A percentile compares a stretch with the other conserved stretches of the same genome.
Conservation (phyloP, 352 stramenopile species). For the Peronospora belbahrii region DNA sequence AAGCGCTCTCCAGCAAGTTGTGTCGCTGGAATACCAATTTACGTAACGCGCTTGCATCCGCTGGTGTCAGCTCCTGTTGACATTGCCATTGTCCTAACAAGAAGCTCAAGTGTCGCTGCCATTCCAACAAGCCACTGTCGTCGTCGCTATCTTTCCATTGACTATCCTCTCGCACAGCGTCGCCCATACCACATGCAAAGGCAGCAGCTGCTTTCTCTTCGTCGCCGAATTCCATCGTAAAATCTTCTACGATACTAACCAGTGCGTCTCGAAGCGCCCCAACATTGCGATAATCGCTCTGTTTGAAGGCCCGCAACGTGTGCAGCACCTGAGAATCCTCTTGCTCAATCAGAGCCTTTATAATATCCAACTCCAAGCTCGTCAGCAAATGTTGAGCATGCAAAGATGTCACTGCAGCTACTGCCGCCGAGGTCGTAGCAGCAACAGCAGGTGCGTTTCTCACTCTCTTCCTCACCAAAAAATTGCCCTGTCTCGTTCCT, state of each 20-base stretch:
- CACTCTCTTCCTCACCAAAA: slow-evolving; percentile 2
- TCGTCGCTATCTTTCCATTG: slow-evolving; percentile 22
- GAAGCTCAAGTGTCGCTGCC: slow-evolving; percentile 42
- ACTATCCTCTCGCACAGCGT: slow-evolving; percentile 21
- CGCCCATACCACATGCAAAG: slow-evolving; percentile 26
- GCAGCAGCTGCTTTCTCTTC: slow-evolving; percentile 41
- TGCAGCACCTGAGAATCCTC: slow-evolving; percentile 43
- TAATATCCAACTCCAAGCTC: slow-evolving; percentile 45
- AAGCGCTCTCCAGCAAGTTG: slow-evolving; percentile 64
- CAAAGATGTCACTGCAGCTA: slow-evolving; percentile 39
- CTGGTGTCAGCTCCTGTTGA: slow-evolving; percentile 20
- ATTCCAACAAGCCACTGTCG: slow-evolving; percentile 19
- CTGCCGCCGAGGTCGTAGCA: too few species aligned
- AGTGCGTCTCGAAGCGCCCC: slow-evolving; percentile 35
- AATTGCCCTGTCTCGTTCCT: neutral
- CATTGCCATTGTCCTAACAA: slow-evolving; percentile 42
- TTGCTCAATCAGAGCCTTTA: slow-evolving; percentile 53
- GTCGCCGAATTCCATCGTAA: slow-evolving; percentile 53
- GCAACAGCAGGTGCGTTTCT: slow-evolving; percentile 2
- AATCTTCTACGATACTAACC: slow-evolving; percentile 51
- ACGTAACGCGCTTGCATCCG: slow-evolving; percentile 35
- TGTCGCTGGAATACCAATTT: slow-evolving; percentile 41
- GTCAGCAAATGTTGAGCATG: slow-evolving; percentile 59
- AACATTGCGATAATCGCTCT: slow-evolving; percentile 22
- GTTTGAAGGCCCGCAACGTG: slow-evolving; percentile 35